Evolutionary conservation across 2,329 filamentous ascomycete species (phyloP).

Genomic region (Ophiognomonia clavigignenti-juglandacearum): DNA sequence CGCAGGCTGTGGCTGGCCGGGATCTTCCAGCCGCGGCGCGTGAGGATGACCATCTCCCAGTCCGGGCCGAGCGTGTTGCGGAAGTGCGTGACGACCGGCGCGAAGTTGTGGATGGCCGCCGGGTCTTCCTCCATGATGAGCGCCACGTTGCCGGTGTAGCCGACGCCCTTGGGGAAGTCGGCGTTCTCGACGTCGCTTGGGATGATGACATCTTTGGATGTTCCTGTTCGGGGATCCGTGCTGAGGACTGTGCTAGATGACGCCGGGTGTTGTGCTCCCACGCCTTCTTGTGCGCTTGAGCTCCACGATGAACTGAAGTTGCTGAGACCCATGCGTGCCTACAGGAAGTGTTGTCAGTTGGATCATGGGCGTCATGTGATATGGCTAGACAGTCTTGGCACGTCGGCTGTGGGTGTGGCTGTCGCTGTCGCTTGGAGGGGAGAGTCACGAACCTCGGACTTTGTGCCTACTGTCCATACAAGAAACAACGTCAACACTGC

Average conservation of each 20-base stretch:
- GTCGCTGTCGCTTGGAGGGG: too few species aligned
- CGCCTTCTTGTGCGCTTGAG: too few species aligned
- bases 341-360: neutral
- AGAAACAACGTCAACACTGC: neutral
- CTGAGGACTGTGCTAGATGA: too few species aligned
- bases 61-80: conserved; percentile 1
- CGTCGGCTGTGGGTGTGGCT: too few species aligned
- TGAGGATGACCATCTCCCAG: conserved; percentile 8
- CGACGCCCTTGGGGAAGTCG: neutral
- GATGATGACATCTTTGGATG: neutral
- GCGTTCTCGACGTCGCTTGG: neutral
- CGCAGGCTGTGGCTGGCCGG: neutral
- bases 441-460: neutral
- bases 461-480: neutral
- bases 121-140: conserved; percentile 10
- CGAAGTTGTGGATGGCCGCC: conserved; percentile 2
- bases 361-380: too few species aligned
- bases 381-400: too few species aligned
- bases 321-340: too few species aligned
- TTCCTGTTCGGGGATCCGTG: too few species aligned
- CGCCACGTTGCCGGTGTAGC: conserved; percentile 4
- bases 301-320: too few species aligned
- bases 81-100: conserved; percentile 6
- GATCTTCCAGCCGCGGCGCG: conserved; percentile 2
- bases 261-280: too few species aligned